These are phyloP conservation scores for Corchorus capsularis DNA, from an alignment of 345 rosid genomes.

Conservation along the genomic window DNA sequence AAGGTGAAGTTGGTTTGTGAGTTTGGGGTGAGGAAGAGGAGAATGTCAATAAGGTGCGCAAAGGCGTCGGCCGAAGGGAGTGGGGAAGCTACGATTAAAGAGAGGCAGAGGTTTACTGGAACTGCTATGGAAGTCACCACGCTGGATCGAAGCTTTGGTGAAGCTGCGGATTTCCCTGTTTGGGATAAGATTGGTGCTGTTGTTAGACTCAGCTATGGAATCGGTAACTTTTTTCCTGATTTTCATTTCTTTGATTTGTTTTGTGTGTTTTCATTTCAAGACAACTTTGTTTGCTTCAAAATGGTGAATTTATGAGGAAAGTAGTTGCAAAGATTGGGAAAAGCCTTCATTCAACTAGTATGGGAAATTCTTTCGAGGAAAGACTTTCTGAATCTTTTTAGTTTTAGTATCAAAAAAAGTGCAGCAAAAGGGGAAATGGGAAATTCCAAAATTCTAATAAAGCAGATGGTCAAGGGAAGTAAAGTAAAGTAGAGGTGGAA, in stretches of 20 bases:
- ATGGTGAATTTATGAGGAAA: not conserved
- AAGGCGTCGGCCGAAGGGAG: constrained; percentile 51
- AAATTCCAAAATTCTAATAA: too few relatives aligned
- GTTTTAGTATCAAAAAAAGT: not conserved
- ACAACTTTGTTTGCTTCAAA: not conserved
- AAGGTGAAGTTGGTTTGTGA: constrained; percentile 20
- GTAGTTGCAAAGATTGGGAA: not conserved
- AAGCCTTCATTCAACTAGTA: not conserved
- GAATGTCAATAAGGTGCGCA: constrained; percentile 31
- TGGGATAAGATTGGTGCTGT: constrained; percentile 97
- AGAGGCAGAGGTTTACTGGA: constrained; percentile 48
- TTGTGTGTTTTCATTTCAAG: not conserved
- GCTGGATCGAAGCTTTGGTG: constrained; percentile 64
- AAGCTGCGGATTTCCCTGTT: constrained; percentile 62
- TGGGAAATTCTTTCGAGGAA: not conserved
- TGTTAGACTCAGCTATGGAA: constrained; percentile 84
- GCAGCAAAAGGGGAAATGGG: not conserved
- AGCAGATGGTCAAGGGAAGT: not conserved
- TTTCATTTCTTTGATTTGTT: not conserved
- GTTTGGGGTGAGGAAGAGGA: constrained; percentile 34
- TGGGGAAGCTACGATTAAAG: constrained; percentile 47
- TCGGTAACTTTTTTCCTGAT: constrained; percentile 50
- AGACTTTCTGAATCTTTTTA: not conserved
- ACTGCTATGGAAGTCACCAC: constrained; percentile 77
- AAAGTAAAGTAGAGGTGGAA: not conserved